Conservation (phyloP, 139 green algal species). For the Micromonas commoda region DNA sequence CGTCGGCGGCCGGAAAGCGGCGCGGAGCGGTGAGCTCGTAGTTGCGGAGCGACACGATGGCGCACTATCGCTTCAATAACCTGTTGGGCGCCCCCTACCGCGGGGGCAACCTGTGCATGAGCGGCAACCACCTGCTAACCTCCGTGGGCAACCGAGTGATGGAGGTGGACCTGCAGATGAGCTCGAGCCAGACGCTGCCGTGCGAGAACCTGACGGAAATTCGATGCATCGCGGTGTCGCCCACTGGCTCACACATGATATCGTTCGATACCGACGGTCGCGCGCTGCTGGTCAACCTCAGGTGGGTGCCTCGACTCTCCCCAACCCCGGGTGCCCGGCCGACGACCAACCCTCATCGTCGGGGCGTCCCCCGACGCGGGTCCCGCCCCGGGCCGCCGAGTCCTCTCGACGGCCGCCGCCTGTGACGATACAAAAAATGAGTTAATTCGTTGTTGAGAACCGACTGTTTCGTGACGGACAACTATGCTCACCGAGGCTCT, state of each 20-base stretch:
- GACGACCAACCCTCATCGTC: not conserved
- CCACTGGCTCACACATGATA: slow-evolving; percentile 69
- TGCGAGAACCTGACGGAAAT: slow-evolving; percentile 77
- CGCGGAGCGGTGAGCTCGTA: no score
- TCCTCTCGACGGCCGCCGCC: not conserved
- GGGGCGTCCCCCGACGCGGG: not conserved
- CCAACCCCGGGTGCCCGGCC: no score
- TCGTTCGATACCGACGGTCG: slow-evolving; percentile 71
- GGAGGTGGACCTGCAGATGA: slow-evolving; percentile 44
- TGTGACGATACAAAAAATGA: not conserved
- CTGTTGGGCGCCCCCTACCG: slow-evolving; percentile 84
- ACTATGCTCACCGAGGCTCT: no score
- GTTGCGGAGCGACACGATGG: not conserved
- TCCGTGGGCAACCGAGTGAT: slow-evolving; percentile 78
- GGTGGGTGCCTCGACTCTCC: no score
- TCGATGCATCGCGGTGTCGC: slow-evolving; percentile 62
- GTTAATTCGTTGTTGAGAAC: not conserved
- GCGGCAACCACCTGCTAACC: slow-evolving; percentile 63
- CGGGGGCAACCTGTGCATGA: slow-evolving; percentile 74
- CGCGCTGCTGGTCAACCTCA: slow-evolving; percentile 65
- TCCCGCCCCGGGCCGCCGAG: no score
- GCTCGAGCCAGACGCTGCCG: slow-evolving; percentile 54
- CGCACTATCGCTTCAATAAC: slow-evolving; percentile 55
- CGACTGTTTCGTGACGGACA: no score
- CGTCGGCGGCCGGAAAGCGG: no score